Conservation (phyloP, 768 basidiomycete species). For the Amanita muscaria region DNA sequence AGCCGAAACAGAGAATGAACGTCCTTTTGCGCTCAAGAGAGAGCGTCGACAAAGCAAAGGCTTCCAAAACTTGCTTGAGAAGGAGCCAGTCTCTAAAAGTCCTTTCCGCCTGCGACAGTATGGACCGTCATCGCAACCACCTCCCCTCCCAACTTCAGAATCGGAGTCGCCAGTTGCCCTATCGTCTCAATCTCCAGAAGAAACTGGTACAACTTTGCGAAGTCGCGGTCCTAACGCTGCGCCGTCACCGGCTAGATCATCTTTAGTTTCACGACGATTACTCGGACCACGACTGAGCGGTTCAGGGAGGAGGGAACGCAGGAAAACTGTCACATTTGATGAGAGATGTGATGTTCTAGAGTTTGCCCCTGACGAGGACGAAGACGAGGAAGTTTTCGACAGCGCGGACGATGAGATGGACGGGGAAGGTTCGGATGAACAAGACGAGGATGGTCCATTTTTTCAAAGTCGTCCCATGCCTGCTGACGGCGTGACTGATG, state of each 20-base stretch:
- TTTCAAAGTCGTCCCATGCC: conserved; percentile 11
- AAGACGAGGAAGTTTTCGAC: conserved; percentile 21
- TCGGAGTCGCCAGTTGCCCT: conserved; percentile 17
- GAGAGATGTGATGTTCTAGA: conserved; percentile 78
- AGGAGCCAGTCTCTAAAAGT: conserved; percentile 75
- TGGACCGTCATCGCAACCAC: conserved; percentile 15
- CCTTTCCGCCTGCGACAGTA: conserved; percentile 42
- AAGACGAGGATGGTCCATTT: conserved; percentile 39
- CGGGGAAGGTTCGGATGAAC: conserved; percentile 21
- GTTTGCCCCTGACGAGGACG: conserved; percentile 55
- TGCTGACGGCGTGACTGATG: conserved; percentile 15
- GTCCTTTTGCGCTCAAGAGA: conserved; percentile 59
- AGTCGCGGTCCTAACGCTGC: conserved; percentile 20
- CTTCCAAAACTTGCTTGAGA: conserved; percentile 64
- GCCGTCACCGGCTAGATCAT: conserved; percentile 53
- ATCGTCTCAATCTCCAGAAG: conserved; percentile 13
- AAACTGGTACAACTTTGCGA: conserved; percentile 15
- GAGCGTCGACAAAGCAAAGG: conserved; percentile 69
- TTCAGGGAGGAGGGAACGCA: conserved; percentile 40
- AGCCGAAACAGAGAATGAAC: conserved; percentile 60
- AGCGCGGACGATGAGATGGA: conserved; percentile 21
- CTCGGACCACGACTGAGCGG: conserved; percentile 65
- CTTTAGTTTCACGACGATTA: conserved; percentile 62
- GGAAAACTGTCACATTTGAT: conserved; percentile 76
- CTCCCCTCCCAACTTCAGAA: conserved; percentile 15